Percentiles rank a stretch among this genome's conserved stretches.
Evolutionary conservation across 1,139 yeast genomes (phyloP).

Genomic region (Candida sp.): DNA sequence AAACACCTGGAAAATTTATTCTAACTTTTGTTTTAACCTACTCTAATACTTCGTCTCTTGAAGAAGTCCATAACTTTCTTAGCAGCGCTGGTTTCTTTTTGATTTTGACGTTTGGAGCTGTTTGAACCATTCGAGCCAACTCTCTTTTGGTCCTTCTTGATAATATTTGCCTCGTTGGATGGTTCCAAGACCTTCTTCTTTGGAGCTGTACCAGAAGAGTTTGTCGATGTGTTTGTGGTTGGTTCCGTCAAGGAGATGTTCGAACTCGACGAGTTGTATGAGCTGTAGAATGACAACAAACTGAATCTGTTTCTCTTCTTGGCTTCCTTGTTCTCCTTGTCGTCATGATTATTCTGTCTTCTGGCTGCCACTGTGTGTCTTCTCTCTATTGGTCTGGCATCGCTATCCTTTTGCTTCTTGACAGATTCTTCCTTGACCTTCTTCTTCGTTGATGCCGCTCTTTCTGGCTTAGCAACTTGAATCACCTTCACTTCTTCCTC

Average conservation of each 20-base stretch:
- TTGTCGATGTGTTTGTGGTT: constrained; percentile 14
- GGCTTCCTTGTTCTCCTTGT: constrained; percentile 27
- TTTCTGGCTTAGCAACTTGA: not conserved
- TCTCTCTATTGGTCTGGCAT: constrained; percentile 7
- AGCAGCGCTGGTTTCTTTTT: constrained; percentile 70
- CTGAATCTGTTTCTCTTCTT: constrained; percentile 56
- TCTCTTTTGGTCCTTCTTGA: constrained; percentile 20
- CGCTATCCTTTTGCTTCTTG: constrained; percentile 2
- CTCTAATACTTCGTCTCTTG: constrained; percentile 70
- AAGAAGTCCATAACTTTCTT: constrained; percentile 82
- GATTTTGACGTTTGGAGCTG: constrained; percentile 14
- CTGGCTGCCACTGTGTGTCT: constrained; percentile 13
- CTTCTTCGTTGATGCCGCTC: constrained; percentile 1
- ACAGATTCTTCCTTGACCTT: not conserved
- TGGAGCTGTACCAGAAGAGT: constrained; percentile 8
- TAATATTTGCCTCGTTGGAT: constrained; percentile 33
- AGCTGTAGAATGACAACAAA: constrained; percentile 54
- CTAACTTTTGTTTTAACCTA: constrained; percentile 19
- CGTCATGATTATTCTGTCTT: constrained; percentile 5
- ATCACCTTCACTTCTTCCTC: not conserved
- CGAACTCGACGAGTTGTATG: constrained; percentile 30
- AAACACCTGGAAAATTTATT: not conserved
- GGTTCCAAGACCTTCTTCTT: constrained; percentile 46
- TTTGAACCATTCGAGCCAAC: constrained; percentile 16
- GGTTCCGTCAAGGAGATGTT: constrained; percentile 18